A percentile compares a stretch with the other conserved stretches of the same genome.
Evolutionary conservation across 2,329 filamentous ascomycete genomes (phyloP).

Genomic region (Dendrostoma leiphaemia): DNA sequence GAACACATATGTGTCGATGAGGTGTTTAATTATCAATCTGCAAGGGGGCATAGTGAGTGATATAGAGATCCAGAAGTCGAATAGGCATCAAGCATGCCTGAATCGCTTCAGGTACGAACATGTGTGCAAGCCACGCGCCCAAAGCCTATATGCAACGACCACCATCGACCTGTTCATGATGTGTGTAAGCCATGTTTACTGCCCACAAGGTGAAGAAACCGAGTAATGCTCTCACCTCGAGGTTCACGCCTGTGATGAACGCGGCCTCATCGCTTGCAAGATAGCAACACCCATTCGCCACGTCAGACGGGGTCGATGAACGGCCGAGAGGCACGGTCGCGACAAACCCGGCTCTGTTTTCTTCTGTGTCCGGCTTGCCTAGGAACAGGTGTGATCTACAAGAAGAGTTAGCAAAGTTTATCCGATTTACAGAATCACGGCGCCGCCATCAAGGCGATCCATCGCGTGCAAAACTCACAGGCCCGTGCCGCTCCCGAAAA

Average conservation of each 20-base stretch:
- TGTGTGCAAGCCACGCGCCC: too few relatives aligned
- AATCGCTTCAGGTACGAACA: too few relatives aligned
- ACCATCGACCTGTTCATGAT: not conserved
- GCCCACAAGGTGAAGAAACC: not conserved
- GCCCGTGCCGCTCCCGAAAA: slow-evolving; percentile 61
- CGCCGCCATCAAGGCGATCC: too few relatives aligned
- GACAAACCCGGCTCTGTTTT: slow-evolving; percentile 56
- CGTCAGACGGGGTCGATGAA: slow-evolving; percentile 58
- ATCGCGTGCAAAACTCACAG: slow-evolving; percentile 37
- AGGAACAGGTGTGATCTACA: slow-evolving; percentile 48
- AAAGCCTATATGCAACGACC: not conserved
- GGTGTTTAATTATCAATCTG: not conserved
- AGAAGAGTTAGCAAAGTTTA: not conserved
- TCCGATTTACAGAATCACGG: too few relatives aligned
- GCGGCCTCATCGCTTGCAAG: slow-evolving; percentile 68
- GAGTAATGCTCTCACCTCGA: slow-evolving; percentile 47
- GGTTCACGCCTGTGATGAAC: slow-evolving; percentile 71
- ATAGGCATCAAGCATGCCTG: too few relatives aligned
- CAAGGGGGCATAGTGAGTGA: not conserved
- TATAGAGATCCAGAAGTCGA: not conserved
- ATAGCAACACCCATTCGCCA: slow-evolving; percentile 70
- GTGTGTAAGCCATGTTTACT: not conserved
- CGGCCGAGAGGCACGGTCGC: slow-evolving; percentile 54
- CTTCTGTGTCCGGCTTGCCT: slow-evolving; percentile 60
- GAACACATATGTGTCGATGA: too few relatives aligned